phyloP scores from a whole-genome alignment of 2,329 filamentous ascomycete genomes.

The Thielaviopsis ethacetica region DNA sequence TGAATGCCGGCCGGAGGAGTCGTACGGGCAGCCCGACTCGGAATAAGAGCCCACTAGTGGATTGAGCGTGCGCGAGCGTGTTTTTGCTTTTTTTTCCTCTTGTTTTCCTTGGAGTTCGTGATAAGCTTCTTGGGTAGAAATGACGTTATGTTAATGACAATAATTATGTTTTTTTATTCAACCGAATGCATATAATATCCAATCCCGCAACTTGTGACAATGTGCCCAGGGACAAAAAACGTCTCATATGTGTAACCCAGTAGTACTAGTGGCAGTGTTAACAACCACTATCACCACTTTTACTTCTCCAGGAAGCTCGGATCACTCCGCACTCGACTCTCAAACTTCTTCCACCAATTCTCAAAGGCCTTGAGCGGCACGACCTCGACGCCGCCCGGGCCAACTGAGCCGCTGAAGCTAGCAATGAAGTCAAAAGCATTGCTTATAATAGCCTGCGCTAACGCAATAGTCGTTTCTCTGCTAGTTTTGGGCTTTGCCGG shows the following conservation, averaged over 20 bases:
- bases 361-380: slow-evolving; percentile 91
- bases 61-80: slow-evolving; percentile 3
- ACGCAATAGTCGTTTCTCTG: slow-evolving; percentile 39
- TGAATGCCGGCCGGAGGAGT: slow-evolving; percentile 40
- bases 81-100: neutral
- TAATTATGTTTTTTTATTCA: neutral
- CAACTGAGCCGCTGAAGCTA: slow-evolving; percentile 56
- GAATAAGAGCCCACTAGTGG: slow-evolving; percentile 8
- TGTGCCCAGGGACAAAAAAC: neutral
- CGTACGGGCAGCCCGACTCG: slow-evolving; percentile 38
- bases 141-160: neutral
- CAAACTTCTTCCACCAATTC: slow-evolving; percentile 97
- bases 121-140: neutral
- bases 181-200: neutral
- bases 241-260: neutral
- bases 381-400: slow-evolving; percentile 54
- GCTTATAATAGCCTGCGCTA: slow-evolving; percentile 87
- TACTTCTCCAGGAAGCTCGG: slow-evolving; percentile 65
- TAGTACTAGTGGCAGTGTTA: no score
- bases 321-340: slow-evolving; percentile 68
- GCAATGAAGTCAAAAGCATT: slow-evolving; percentile 96
- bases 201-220: no score
- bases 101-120: neutral
- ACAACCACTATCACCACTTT: neutral
- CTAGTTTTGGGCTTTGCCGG: slow-evolving; percentile 19